Evolutionary conservation across 805 yeast genomes (phyloP).

Genomic region (Wickerhamomyces queroliae): DNA sequence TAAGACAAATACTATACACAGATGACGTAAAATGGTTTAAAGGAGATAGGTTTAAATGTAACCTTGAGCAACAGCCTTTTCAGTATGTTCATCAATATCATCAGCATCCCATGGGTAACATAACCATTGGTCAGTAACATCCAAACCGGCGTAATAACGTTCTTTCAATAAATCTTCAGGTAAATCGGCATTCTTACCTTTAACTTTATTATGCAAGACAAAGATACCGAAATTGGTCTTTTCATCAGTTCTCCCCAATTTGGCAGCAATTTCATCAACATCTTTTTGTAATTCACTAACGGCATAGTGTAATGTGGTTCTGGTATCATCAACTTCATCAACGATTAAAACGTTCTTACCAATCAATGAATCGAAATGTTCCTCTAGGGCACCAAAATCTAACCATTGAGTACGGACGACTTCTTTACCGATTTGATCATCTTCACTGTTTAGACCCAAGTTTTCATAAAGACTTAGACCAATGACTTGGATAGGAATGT

Average conservation of each 20-base stretch:
- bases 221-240: slow-evolving; percentile 67
- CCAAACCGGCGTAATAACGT: slow-evolving; percentile 66
- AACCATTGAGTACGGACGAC: slow-evolving; percentile 89
- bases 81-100: slow-evolving; percentile 76
- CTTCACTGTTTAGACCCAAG: slow-evolving; percentile 37
- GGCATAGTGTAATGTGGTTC: slow-evolving; percentile 86
- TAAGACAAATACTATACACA: not conserved
- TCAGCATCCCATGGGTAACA: slow-evolving; percentile 89
- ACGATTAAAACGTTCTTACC: slow-evolving; percentile 80
- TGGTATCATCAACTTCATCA: slow-evolving; percentile 89
- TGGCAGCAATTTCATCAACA: slow-evolving; percentile 52
- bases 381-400: slow-evolving; percentile 66
- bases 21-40: not conserved
- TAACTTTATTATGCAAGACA: slow-evolving; percentile 79
- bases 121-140: slow-evolving; percentile 76
- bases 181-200: slow-evolving; percentile 72
- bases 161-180: slow-evolving; percentile 56
- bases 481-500: slow-evolving; percentile 67
- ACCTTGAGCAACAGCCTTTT: slow-evolving; percentile 60
- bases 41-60: slow-evolving; percentile 31
- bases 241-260: slow-evolving; percentile 52
- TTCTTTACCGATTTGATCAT: slow-evolving; percentile 60
- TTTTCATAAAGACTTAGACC: slow-evolving; percentile 62
- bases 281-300: slow-evolving; percentile 61
- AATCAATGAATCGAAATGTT: slow-evolving; percentile 68